These are phyloP conservation scores for Penicillium flavigenum DNA, from an alignment of 495 filamentous ascomycete genomes.

Conservation along the genomic window DNA sequence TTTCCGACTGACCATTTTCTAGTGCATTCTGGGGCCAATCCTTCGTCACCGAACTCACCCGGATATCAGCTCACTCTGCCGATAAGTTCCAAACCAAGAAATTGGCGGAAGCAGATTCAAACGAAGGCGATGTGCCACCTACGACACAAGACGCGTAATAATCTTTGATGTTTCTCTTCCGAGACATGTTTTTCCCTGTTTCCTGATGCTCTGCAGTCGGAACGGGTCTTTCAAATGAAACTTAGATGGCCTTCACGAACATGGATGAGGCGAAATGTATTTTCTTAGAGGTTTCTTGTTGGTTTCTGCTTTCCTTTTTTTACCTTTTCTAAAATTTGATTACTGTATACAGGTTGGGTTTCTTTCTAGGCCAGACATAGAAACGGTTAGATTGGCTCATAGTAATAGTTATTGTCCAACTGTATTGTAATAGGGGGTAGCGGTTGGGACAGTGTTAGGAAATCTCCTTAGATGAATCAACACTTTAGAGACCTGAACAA, in stretches of 20 bases:
- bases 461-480: neutral
- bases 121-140: slow-evolving; percentile 15
- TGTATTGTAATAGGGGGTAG: too few species aligned
- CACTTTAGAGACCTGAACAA: neutral
- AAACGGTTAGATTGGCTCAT: too few species aligned
- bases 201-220: neutral
- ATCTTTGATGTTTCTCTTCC: neutral
- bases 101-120: slow-evolving; percentile 17
- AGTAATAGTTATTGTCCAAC: too few species aligned
- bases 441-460: neutral
- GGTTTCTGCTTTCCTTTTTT: slow-evolving; percentile 2
- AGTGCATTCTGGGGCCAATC: slow-evolving; percentile 97
- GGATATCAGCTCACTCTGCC: slow-evolving; percentile 55
- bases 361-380: neutral
- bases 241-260: slow-evolving; percentile 29
- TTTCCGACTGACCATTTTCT: slow-evolving; percentile 4
- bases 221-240: slow-evolving; percentile 17
- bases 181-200: slow-evolving; percentile 2
- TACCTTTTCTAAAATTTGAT: neutral
- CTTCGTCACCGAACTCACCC: slow-evolving; percentile 81
- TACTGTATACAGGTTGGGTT: slow-evolving; percentile 14
- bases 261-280: slow-evolving; percentile 36
- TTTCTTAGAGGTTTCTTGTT: slow-evolving; percentile 18
- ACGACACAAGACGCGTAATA: slow-evolving; percentile 11
- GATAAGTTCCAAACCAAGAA: slow-evolving; percentile 46